Percentiles rank a stretch among this genome's conserved stretches.
These are phyloP conservation scores for Boletus holoroseus DNA, from an alignment of 1,284 basidiomycete species.

Conservation along the genomic window DNA sequence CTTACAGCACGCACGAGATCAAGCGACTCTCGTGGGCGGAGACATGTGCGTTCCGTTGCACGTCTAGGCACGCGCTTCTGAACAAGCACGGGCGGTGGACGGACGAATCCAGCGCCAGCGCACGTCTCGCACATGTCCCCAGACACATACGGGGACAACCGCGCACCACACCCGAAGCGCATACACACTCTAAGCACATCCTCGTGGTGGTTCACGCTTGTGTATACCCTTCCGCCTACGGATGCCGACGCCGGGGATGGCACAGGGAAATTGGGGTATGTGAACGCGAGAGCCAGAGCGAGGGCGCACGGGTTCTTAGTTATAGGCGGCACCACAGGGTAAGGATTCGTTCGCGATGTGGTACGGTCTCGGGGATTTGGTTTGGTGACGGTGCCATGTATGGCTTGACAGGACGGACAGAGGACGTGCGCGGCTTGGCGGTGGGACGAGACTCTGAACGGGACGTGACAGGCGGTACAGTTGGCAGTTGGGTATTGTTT, in stretches of 20 bases:
- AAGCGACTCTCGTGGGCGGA: background rate
- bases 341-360: background rate
- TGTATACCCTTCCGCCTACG: too few species aligned
- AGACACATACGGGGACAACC: background rate
- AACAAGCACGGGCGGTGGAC: background rate
- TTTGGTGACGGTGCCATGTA: background rate
- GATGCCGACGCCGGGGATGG: background rate
- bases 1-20: slow-evolving; percentile 8
- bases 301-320: too few species aligned
- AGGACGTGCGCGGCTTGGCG: background rate
- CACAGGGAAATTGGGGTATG: background rate
- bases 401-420: slow-evolving; percentile 14
- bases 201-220: background rate
- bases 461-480: slow-evolving; percentile 8
- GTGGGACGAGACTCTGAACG: slow-evolving; percentile 3
- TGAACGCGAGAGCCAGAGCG: background rate
- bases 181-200: slow-evolving; percentile 6
- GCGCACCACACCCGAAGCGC: slow-evolving; percentile 20
- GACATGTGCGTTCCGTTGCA: background rate
- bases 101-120: background rate
- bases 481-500: background rate
- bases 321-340: background rate
- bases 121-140: slow-evolving; percentile 15
- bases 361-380: background rate
- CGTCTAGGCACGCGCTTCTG: background rate